Conservation (phyloP, 345 rosid genomes). For the Populus tremula region DNA sequence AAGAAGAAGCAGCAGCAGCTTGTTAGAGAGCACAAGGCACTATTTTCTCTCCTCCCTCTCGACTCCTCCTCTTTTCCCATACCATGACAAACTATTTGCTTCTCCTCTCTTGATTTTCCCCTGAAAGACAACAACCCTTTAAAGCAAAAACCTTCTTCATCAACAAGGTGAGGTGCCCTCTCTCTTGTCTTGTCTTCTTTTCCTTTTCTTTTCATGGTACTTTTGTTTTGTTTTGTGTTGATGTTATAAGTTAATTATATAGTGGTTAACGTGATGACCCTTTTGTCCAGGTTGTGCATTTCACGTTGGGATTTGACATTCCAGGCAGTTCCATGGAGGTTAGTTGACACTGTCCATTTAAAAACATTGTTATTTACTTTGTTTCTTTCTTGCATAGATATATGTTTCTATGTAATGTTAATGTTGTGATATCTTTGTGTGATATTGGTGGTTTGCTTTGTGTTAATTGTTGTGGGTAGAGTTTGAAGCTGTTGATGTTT, state of each 20-base stretch:
- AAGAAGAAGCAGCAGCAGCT: background rate
- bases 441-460: conserved; percentile 12
- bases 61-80: background rate
- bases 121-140: background rate
- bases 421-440: conserved; percentile 22
- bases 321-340: conserved; percentile 31
- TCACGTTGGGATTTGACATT: conserved; percentile 37
- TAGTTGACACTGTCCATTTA: background rate
- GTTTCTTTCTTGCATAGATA: conserved; percentile 15
- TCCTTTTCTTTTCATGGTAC: conserved; percentile 4
- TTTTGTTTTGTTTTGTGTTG: background rate
- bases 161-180: conserved; percentile 17
- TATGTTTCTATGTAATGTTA: conserved; percentile 12
- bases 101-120: conserved; percentile 3
- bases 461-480: conserved; percentile 10
- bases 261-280: conserved; percentile 35
- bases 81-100: background rate
- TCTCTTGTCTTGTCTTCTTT: background rate
- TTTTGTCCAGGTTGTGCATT: conserved; percentile 34
- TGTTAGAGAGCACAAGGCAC: background rate
- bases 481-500: conserved; percentile 25
- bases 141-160: conserved; percentile 7
- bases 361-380: background rate
- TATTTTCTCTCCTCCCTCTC: background rate
- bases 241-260: background rate